Base-by-base conservation (phyloP, 2,329 filamentous ascomycete species). In the Torrubiella hemipterigena region DNA sequence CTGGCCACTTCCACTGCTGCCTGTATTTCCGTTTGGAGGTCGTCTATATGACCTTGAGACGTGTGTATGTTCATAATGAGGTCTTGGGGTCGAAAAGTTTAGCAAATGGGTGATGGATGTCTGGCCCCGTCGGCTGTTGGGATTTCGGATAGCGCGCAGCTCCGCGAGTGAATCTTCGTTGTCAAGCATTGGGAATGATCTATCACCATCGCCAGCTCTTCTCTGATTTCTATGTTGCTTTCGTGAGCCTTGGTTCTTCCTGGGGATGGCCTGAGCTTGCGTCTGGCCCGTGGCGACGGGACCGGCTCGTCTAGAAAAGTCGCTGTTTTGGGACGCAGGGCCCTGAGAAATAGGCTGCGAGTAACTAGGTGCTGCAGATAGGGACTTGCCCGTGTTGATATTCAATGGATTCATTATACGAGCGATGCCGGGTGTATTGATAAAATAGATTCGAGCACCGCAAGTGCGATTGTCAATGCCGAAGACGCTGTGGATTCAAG, bases 21-120 rank as follows among this genome's bases (percentile, higher is more conserved):
- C 93, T 3, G 79, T 81, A n/a, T n/a, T n/a, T n/a, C n/a, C n/a
- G n/a, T n/a, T n/a, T 27, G 79, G 76, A 52, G 83, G 81, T 32
- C 81, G 69, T 35, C 81, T 73, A 45, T 72, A 67, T 21, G 73
- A 67, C 38, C 71, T 65, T 23, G 66, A 61, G 38, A 67, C 59
- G 30, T 62, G 55, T 42, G 65, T 55, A 33, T 67, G 59, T 52
- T 73, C 69, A 45, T 68, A 68, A 38, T 77, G 73, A 15, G 80
- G 79, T 29, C 83, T 74, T 15, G 87, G 82, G 14, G 85, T 65
- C 27, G 81, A 77, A 56, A 95, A 93, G 61, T 89, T 89, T 68
- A 98, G 82, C 35, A 98, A 63, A 56, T 98, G 91, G 24, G 91
- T 96, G 51, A 98, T 98, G 48, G 84, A 93, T 32, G 86, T 95